These are phyloP conservation scores for Podila verticillata DNA, from an alignment of 192 early-diverging fungal genomes.

Conservation along the genomic window DNA sequence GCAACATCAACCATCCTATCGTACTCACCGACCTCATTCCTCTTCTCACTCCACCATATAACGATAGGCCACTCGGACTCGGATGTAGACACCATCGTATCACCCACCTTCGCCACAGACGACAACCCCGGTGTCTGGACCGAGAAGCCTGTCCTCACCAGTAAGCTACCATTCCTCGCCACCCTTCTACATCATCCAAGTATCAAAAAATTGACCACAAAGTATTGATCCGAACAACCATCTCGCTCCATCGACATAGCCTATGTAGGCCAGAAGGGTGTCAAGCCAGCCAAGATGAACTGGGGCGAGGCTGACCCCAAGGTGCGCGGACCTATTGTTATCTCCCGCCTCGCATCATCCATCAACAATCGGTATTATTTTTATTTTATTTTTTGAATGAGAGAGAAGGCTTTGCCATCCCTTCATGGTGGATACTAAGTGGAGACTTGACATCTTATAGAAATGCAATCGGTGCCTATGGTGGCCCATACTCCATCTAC, in stretches of 20 bases:
- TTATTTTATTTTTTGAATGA: too few species aligned
- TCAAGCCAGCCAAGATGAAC: constrained; percentile 77
- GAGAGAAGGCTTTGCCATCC: too few species aligned
- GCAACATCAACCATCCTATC: not conserved
- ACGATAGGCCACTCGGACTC: constrained; percentile 40
- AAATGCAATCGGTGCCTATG: constrained; percentile 96
- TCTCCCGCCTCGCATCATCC: constrained; percentile 77
- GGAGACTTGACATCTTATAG: constrained; percentile 26
- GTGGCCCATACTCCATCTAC: constrained; percentile 92
- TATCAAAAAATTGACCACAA: not conserved
- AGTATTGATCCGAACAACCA: not conserved
- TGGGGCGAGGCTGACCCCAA: constrained; percentile 81
- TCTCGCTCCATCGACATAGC: constrained; percentile 26
- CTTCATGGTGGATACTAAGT: not conserved
- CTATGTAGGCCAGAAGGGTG: constrained; percentile 65
- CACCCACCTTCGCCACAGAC: constrained; percentile 11
- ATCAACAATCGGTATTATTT: constrained; percentile 74
- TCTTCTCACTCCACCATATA: not conserved
- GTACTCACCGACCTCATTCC: not conserved
- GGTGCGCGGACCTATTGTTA: constrained; percentile 88
- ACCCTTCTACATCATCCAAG: not conserved
- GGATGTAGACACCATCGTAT: constrained; percentile 41
- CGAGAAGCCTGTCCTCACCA: constrained; percentile 38
- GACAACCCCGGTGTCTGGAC: constrained; percentile 12
- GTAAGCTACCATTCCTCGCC: constrained; percentile 19